These are phyloP conservation scores for Paratinospora sagittata DNA, from an alignment of 164 flowering plant species.

Conservation along the genomic window DNA sequence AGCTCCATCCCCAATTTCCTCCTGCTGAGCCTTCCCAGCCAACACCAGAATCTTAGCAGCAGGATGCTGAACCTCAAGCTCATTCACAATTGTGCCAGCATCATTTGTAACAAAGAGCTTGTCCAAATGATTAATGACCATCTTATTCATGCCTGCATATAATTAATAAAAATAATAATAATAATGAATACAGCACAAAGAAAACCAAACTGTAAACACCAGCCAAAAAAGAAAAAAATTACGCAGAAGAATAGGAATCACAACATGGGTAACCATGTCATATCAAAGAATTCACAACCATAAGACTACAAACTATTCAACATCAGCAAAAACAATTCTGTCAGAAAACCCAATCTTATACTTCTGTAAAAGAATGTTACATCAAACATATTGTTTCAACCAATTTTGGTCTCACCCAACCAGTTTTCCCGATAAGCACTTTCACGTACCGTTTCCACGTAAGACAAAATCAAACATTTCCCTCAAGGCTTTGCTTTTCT, in stretches of 20 bases:
- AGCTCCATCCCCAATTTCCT: constrained; percentile 98
- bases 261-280: too few species aligned
- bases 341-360: not conserved
- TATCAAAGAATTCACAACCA: too few species aligned
- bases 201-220: not conserved
- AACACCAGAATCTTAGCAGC: constrained; percentile 91
- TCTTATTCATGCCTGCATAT: constrained; percentile 84
- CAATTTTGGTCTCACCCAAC: too few species aligned
- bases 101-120: constrained; percentile 92
- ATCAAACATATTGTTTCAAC: not conserved
- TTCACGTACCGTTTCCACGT: too few species aligned
- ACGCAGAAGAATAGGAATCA: not conserved
- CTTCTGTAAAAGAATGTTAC: not conserved
- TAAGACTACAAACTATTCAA: not conserved
- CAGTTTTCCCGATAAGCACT: too few species aligned
- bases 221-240: not conserved
- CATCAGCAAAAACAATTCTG: not conserved
- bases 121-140: constrained; percentile 96
- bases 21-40: constrained; percentile 93
- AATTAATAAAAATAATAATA: not conserved
- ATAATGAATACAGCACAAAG: not conserved
- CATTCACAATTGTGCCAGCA: constrained; percentile 91
- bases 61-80: constrained; percentile 96
- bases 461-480: too few species aligned
- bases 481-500: too few species aligned